These are phyloP conservation scores for Tinospora cordifolia DNA, from an alignment of 164 flowering plant genomes.

Conservation along the genomic window DNA sequence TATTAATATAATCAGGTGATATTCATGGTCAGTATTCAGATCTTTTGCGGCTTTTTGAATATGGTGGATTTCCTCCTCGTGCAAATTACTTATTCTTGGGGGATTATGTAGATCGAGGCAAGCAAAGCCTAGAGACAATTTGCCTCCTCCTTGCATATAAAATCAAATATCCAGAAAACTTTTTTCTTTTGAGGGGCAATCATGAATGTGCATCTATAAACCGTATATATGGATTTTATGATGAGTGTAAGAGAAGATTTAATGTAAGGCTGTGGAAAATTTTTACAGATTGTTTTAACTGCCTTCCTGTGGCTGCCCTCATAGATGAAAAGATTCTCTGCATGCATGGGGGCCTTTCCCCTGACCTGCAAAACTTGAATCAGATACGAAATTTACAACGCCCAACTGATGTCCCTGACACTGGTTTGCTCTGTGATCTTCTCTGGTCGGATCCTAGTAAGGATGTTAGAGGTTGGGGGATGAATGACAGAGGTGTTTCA, in stretches of 20 bases:
- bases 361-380: conserved; percentile 40
- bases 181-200: conserved; percentile 51
- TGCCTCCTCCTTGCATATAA: conserved; percentile 57
- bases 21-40: conserved; percentile 59
- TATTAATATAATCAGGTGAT: conserved; percentile 27
- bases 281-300: conserved; percentile 52
- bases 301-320: conserved; percentile 51
- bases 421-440: conserved; percentile 52
- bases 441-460: conserved; percentile 62
- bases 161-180: conserved; percentile 48
- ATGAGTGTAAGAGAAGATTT: conserved; percentile 51
- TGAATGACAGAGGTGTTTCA: conserved; percentile 60
- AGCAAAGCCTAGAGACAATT: conserved; percentile 54
- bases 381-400: conserved; percentile 44
- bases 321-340: conserved; percentile 52
- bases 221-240: conserved; percentile 57
- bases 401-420: conserved; percentile 56
- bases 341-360: conserved; percentile 60
- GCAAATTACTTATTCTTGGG: conserved; percentile 45
- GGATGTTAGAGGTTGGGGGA: conserved; percentile 53
- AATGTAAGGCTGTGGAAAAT: conserved; percentile 51
- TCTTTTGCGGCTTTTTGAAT: conserved; percentile 43
- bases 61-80: conserved; percentile 43
- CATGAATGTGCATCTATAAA: conserved; percentile 59
- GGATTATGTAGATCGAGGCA: conserved; percentile 54